These are phyloP conservation scores for Globisporangium barbulae DNA, from an alignment of 352 stramenopile genomes.

Conservation along the genomic window DNA sequence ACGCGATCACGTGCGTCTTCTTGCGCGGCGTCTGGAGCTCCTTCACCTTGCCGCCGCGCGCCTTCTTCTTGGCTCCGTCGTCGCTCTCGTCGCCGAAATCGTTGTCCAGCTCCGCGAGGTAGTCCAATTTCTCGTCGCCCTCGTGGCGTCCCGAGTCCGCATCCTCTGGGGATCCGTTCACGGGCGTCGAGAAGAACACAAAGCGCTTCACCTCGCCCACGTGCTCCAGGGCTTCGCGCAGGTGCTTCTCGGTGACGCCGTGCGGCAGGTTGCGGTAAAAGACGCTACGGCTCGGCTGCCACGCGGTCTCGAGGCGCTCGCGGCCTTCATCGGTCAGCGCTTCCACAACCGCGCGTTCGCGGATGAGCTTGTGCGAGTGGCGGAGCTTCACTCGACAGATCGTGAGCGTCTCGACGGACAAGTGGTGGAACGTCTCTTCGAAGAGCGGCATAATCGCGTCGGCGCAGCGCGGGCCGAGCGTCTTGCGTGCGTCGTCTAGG, in stretches of 20 bases:
- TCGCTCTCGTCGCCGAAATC: slow-evolving; percentile 26
- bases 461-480: slow-evolving; percentile 47
- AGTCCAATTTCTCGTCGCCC: slow-evolving; percentile 28
- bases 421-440: slow-evolving; percentile 64
- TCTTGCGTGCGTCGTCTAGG: slow-evolving; percentile 67
- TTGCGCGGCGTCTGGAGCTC: slow-evolving; percentile 40
- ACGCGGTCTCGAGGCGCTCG: slow-evolving; percentile 34
- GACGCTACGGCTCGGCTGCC: slow-evolving; percentile 53
- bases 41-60: slow-evolving; percentile 19
- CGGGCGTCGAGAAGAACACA: slow-evolving; percentile 63
- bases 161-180: slow-evolving; percentile 55
- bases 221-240: slow-evolving; percentile 60
- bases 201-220: slow-evolving; percentile 68
- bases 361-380: slow-evolving; percentile 64
- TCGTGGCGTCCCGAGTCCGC: slow-evolving; percentile 16
- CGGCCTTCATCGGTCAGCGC: slow-evolving; percentile 40
- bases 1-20: slow-evolving; percentile 74
- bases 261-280: slow-evolving; percentile 81
- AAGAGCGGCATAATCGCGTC: slow-evolving; percentile 79
- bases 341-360: slow-evolving; percentile 41
- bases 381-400: slow-evolving; percentile 81
- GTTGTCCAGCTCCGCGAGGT: slow-evolving; percentile 28
- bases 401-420: slow-evolving; percentile 84
- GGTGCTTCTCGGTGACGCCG: slow-evolving; percentile 59
- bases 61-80: slow-evolving; percentile 25